phyloP scores from a whole-genome alignment of 345 rosid species.

The Streptanthus diversifolius region DNA sequence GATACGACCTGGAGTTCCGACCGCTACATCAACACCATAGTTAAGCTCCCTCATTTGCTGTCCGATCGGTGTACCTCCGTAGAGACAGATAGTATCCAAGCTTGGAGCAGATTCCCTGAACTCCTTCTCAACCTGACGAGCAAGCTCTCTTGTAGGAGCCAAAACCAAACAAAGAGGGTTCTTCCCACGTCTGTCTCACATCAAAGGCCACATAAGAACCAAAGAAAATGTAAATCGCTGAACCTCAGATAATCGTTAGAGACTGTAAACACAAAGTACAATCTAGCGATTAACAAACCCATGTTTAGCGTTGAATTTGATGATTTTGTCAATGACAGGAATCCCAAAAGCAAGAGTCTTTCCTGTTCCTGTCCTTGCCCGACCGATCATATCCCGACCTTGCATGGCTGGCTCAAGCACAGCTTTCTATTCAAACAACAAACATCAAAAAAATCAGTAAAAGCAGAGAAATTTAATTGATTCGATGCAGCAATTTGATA shows the following conservation, averaged over 20 bases:
- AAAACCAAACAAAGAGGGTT: too few relatives aligned
- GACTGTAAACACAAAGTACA: too few relatives aligned
- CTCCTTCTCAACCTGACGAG: constrained; percentile 82
- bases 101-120: constrained; percentile 69
- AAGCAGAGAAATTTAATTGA: background rate
- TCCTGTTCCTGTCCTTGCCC: too few relatives aligned
- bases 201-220: too few relatives aligned
- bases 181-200: too few relatives aligned
- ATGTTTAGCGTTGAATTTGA: too few relatives aligned
- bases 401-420: constrained; percentile 8
- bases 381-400: too few relatives aligned
- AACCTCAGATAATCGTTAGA: too few relatives aligned
- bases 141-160: constrained; percentile 69
- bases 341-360: too few relatives aligned
- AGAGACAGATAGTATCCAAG: constrained; percentile 74
- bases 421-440: constrained; percentile 50
- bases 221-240: too few relatives aligned
- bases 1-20: background rate
- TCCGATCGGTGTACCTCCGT: constrained; percentile 76
- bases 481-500: background rate
- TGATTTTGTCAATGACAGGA: too few relatives aligned
- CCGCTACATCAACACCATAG: background rate
- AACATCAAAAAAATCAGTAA: background rate
- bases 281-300: too few relatives aligned
- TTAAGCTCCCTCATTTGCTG: constrained; percentile 43